phyloP scores from a whole-genome alignment of 2,329 filamentous ascomycete genomes.

The Monosporascus sp. region DNA sequence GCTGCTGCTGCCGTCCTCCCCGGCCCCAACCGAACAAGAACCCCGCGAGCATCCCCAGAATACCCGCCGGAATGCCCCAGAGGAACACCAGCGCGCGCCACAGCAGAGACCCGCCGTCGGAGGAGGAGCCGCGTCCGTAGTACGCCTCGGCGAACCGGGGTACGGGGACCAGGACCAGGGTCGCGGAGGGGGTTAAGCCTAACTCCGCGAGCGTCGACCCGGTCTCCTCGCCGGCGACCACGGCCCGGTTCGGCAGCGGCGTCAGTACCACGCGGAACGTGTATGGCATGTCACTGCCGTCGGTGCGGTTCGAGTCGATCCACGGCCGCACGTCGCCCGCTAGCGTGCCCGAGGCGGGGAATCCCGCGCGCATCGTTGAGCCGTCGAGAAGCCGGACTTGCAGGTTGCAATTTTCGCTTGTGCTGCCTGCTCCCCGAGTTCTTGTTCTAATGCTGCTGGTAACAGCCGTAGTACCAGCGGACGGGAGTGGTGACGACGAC shows the following conservation, averaged over 20 bases:
- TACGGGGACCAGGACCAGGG: constrained; percentile 73
- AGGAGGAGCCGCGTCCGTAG: constrained; percentile 14
- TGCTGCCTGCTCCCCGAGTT: too few relatives aligned
- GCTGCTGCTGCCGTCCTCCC: neutral
- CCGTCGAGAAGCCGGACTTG: constrained; percentile 84
- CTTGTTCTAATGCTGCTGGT: constrained; percentile 9
- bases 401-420: constrained; percentile 47
- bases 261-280: constrained; percentile 80
- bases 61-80: constrained; percentile 16
- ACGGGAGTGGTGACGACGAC: neutral
- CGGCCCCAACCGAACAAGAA: constrained; percentile 15
- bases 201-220: constrained; percentile 58
- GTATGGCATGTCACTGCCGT: constrained; percentile 56
- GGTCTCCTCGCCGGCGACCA: constrained; percentile 71
- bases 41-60: constrained; percentile 16
- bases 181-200: constrained; percentile 72
- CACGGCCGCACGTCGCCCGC: constrained; percentile 64
- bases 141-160: constrained; percentile 31
- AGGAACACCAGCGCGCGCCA: constrained; percentile 14
- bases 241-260: constrained; percentile 67
- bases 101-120: constrained; percentile 32
- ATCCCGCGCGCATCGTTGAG: constrained; percentile 67
- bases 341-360: constrained; percentile 60
- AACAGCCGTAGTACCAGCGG: neutral
- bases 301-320: constrained; percentile 50